These are phyloP conservation scores for Arbutus unedo DNA, from an alignment of 148 eudicot species.

Conservation along the genomic window DNA sequence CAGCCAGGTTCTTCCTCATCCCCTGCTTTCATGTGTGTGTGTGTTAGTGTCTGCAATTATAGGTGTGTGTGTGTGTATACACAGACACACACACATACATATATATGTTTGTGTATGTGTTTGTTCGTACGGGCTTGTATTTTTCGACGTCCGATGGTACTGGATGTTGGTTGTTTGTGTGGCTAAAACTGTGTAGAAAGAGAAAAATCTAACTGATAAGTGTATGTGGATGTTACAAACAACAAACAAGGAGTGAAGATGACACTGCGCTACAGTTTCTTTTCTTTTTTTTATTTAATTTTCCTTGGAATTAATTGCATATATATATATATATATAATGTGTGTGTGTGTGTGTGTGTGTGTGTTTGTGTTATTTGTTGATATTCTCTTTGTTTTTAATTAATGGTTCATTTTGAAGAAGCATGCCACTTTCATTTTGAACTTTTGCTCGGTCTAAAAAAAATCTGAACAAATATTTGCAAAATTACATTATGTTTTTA, in stretches of 20 bases:
- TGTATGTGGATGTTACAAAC: background rate
- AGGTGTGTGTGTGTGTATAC: no score
- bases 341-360: no score
- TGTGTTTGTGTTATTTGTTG: no score
- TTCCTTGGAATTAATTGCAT: background rate
- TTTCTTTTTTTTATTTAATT: background rate
- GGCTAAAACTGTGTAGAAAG: background rate
- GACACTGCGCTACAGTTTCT: background rate
- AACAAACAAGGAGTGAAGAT: background rate
- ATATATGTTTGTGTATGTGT: background rate
- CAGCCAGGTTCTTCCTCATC: constrained; percentile 18
- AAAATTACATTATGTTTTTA: no score
- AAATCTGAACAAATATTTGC: no score
- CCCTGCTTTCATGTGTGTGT: background rate
- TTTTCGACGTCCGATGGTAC: background rate
- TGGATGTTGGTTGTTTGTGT: background rate
- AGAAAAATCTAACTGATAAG: background rate
- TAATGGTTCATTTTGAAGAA: no score
- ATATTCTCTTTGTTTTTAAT: no score
- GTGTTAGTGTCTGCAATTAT: background rate
- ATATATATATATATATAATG: no score
- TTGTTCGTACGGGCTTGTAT: background rate
- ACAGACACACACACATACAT: no score
- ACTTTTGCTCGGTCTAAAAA: no score
- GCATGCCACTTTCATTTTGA: no score